Base-by-base conservation (phyloP, 169 alveolate species). In the Plasmodium reichenowi region DNA sequence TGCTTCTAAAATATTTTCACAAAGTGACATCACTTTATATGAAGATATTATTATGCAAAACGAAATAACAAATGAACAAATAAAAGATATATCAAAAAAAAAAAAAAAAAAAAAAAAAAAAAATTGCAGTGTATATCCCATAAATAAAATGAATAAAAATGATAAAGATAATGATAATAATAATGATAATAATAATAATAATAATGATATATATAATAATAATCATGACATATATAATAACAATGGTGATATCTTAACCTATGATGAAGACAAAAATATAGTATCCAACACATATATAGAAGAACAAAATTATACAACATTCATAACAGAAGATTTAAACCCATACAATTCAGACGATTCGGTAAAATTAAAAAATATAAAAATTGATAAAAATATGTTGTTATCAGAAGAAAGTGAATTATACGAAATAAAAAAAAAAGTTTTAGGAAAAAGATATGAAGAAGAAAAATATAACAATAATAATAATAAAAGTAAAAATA, bases 381-480 rank as follows among this genome's bases (percentile, higher is more conserved):
- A n/a, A 26, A 66, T 66, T 6, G 22, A 24, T n/a, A 38, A 66
- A 66, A 66, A 66, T n/a, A 29, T 38, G 56, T 29, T 24, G 22
- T 10, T 66, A 29, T 32, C 74, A 12, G 74, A 66, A 29, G 56
- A 54, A 24, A 24, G 56, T 38, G 56, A 66, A 66, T 13, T 66
- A 13, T 15, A 20, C 29, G 71, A 62, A 24, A 62, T 15, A 1
- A 22, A 17, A 13, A 54, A 54, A 20, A 26, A 62, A 6, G 50
- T 10, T 20, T 20, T 62, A 26, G 10, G 15, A 56, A 6, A 15
- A n/a, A 56, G 0, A 56, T 60, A 17, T 20, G 45, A 60, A 20
- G 13, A 15, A 60, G n/a, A 15, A n/a, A 12, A 52, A 12, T 3
- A 52, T 15, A 52, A 52, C 62, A 52, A 52, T 24, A 56, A 66